These are phyloP conservation scores for Aspergillus puulaauensis DNA, from an alignment of 2,329 filamentous ascomycete genomes.

Conservation along the genomic window DNA sequence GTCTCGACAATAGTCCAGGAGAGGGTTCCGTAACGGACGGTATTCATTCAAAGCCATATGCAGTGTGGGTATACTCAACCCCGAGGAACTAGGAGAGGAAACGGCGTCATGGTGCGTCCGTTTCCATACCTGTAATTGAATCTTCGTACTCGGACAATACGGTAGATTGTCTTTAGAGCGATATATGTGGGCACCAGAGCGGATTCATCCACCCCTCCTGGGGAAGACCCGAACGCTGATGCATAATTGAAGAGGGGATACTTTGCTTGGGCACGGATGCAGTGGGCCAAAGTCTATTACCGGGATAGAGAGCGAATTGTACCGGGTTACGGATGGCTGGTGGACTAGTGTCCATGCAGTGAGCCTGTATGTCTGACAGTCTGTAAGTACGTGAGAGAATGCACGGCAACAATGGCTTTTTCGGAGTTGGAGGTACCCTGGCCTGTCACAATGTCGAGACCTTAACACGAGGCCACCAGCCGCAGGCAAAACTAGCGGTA, in stretches of 20 bases:
- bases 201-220: not conserved
- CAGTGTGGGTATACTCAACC: not conserved
- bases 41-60: not conserved
- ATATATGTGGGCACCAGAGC: not conserved
- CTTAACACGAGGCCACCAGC: not conserved
- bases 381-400: slow-evolving; percentile 23
- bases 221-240: not conserved
- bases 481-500: slow-evolving; percentile 21
- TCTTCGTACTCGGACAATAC: not conserved
- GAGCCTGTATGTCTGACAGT: slow-evolving; percentile 22
- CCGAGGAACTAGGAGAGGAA: not conserved
- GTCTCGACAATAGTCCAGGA: not conserved
- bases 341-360: not conserved
- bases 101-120: not conserved
- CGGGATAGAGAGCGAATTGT: slow-evolving; percentile 5
- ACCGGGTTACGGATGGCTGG: not conserved
- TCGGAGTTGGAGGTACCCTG: not conserved
- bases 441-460: not conserved
- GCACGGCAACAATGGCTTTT: slow-evolving; percentile 14
- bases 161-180: not conserved
- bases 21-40: not conserved
- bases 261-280: slow-evolving; percentile 23
- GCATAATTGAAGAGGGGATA: not conserved
- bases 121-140: not conserved
- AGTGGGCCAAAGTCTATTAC: slow-evolving; percentile 14